Evolutionary conservation across 352 stramenopile genomes (phyloP), one percentile per base, ranked within the genome.

Genomic region (Phytophthora tentaculata): DNA sequence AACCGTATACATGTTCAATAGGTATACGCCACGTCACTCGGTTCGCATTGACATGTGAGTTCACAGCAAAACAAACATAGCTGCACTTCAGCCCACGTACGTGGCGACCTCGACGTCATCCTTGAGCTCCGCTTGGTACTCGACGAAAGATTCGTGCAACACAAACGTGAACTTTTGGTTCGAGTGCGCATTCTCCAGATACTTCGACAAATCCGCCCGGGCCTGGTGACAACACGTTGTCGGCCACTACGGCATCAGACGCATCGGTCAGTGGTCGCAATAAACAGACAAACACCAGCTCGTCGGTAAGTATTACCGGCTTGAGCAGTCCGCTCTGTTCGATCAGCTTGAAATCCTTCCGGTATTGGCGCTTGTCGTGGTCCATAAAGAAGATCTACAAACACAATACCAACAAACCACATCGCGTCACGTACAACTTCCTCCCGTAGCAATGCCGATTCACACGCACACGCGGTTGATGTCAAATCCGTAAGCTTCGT

Each of bases 141-240:
- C 69, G n/a, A 76, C 48, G 39, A 72, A 65, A 5, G 55, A 70
- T 20, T 77, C 56, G 59, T 74, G 64, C 54, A 77, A 39, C 24
- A 70, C 60, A 5, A 64, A 74, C 44, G 59, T 56, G 58, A 77
- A 82, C 48, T 73, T 68, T n/a, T 51, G 5, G 51, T 74, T 69
- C 19, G 58, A 61, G 22, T 67, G 69, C 14, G 80, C 51, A 48
- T 80, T 81, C 16, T 77, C 64, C 8, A 81, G 60, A 37, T 80
- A 83, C 19, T 71, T 69, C 0, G 66, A 59, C 8, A n/a, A 64
- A 32, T 45, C 44, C 39, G 16, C 59, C 59, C 7, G 66, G 61
- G 13, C 69, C 73, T n/a, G n/a, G n/a, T 14, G 45, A 74, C 17
- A 80, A 55, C 35, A 83, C 70, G 51, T 83, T 83, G 61, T 83